Evolutionary conservation across 306 rosid species (phyloP).

Genomic region (Cicer chorassanicum): DNA sequence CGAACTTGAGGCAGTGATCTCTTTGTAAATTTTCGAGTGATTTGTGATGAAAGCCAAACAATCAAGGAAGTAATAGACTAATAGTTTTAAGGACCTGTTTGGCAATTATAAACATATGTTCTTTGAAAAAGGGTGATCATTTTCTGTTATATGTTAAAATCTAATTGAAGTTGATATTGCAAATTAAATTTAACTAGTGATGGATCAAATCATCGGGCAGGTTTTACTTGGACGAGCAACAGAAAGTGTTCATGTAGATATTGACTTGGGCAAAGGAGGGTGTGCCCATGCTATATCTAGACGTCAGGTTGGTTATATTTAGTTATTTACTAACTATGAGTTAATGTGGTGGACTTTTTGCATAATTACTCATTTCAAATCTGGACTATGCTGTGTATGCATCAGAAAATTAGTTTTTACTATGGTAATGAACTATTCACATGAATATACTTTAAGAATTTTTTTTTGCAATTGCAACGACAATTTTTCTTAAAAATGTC

Average conservation of each 20-base stretch:
- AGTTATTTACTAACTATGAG: conserved; percentile 14
- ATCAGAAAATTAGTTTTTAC: conserved; percentile 25
- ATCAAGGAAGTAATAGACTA: conserved; percentile 13
- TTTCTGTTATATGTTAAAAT: conserved; percentile 29
- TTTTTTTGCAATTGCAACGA: neutral
- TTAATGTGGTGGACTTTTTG: conserved; percentile 37
- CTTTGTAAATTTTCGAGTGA: conserved; percentile 37
- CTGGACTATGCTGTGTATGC: conserved; percentile 5
- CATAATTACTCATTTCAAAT: conserved; percentile 12
- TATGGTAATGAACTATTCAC: conserved; percentile 20
- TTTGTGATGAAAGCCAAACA: conserved; percentile 29
- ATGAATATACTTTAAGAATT: conserved; percentile 20
- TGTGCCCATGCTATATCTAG: conserved; percentile 78
- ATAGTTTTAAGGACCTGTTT: conserved; percentile 26
- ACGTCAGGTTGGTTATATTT: conserved; percentile 70
- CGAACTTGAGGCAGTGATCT: conserved; percentile 21
- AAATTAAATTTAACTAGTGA: conserved; percentile 26
- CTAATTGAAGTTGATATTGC: conserved; percentile 31
- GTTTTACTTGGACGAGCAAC: conserved; percentile 93
- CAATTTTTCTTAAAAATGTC: conserved; percentile 36
- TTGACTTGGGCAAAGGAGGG: conserved; percentile 90
- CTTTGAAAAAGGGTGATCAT: conserved; percentile 11
- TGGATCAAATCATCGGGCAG: conserved; percentile 49
- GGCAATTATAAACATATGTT: conserved; percentile 30
- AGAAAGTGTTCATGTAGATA: conserved; percentile 69